phyloP scores from a whole-genome alignment of 2,329 filamentous ascomycete genomes.

The Phaeosphaeria sp. region DNA sequence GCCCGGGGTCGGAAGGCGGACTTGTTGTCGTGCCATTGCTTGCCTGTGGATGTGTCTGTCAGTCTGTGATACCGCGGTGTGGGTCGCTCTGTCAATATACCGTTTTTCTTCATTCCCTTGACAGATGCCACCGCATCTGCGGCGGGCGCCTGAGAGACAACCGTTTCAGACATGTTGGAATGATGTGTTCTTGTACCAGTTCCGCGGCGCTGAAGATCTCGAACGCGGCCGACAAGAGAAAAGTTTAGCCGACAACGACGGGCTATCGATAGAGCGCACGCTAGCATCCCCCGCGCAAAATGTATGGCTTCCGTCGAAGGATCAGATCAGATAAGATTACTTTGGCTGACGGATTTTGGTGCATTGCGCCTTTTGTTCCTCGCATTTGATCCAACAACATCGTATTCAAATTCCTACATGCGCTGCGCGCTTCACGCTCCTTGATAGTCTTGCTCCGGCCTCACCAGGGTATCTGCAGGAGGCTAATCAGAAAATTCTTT shows the following conservation, averaged over 20 bases:
- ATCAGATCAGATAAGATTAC: constrained; percentile 39
- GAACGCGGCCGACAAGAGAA: constrained; percentile 26
- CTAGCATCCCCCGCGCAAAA: constrained; percentile 9
- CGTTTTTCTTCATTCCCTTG: constrained; percentile 80
- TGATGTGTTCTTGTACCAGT: constrained; percentile 14
- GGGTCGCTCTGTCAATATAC: constrained; percentile 53
- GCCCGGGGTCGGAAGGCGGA: constrained; percentile 83
- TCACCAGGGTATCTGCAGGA: constrained; percentile 29
- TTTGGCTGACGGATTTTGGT: not conserved
- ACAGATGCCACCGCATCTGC: constrained; percentile 45
- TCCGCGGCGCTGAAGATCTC: constrained; percentile 20
- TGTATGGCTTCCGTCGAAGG: constrained; percentile 11
- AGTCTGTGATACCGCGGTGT: constrained; percentile 13
- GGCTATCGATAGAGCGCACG: constrained; percentile 12
- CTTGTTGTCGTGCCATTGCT: constrained; percentile 89
- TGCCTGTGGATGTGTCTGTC: constrained; percentile 64
- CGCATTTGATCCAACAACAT: constrained; percentile 17
- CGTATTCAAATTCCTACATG: constrained; percentile 16
- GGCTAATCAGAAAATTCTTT: constrained; percentile 36
- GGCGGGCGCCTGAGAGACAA: constrained; percentile 51
- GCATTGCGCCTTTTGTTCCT: constrained; percentile 22
- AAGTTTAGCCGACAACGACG: constrained; percentile 36
- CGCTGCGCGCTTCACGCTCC: constrained; percentile 24
- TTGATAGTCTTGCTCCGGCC: constrained; percentile 15
- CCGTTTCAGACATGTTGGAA: constrained; percentile 37